These are phyloP conservation scores for Vigna reflexopilosa DNA, from an alignment of 306 rosid genomes.

Conservation along the genomic window DNA sequence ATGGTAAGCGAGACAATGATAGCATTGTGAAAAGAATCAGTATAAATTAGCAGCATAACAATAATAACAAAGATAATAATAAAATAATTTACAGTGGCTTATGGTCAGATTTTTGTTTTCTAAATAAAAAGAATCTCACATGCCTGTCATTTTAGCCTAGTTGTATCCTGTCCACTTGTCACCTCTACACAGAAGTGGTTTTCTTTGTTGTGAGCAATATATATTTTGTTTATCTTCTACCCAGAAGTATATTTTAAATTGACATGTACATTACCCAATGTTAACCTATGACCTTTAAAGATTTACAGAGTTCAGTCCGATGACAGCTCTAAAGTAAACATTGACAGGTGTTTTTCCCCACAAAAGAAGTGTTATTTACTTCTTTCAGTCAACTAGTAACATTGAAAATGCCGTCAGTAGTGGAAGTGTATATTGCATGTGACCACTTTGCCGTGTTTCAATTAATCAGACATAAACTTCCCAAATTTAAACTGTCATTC, in stretches of 20 bases:
- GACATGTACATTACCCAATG: not conserved
- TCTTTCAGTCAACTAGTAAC: constrained; percentile 17
- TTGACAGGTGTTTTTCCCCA: not conserved
- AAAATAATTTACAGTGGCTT: not conserved
- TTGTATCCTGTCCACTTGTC: not conserved
- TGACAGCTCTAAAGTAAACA: not conserved
- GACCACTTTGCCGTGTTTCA: not conserved
- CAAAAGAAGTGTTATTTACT: not conserved
- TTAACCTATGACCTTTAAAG: not conserved
- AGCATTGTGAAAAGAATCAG: constrained; percentile 20
- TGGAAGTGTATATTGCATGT: not conserved
- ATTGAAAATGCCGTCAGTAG: not conserved
- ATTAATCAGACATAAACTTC: constrained; percentile 23
- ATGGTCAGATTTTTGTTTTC: not conserved
- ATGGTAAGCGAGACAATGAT: constrained; percentile 26
- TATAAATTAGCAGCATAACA: constrained; percentile 5
- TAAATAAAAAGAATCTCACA: not conserved
- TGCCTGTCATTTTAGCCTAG: constrained; percentile 13
- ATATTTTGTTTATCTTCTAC: not conserved
- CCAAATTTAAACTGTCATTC: constrained; percentile 1
- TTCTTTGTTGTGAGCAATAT: not conserved
- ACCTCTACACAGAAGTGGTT: not conserved
- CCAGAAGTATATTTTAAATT: not conserved
- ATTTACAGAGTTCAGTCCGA: constrained; percentile 3
- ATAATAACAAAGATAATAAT: not conserved